A percentile compares a stretch with the other conserved stretches of the same genome.
phyloP scores from a whole-genome alignment of 306 rosid species.

The Arachis stenosperma region DNA sequence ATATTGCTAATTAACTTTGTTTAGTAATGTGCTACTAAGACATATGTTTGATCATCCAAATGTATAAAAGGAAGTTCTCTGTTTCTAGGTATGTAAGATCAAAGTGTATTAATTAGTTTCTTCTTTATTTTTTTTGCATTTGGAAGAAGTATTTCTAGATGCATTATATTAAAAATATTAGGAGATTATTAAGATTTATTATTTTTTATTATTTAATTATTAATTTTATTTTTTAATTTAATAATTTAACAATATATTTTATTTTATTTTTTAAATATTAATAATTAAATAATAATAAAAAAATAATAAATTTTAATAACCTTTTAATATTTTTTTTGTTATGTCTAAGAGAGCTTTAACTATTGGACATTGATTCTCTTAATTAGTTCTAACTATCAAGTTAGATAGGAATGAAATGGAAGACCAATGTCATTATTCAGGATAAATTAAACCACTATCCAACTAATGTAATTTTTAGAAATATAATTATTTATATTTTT shows the following conservation, averaged over 20 bases:
- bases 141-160: neutral
- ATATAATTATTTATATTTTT: too few species aligned
- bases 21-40: conserved; percentile 8
- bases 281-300: too few species aligned
- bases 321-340: too few species aligned
- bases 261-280: too few species aligned
- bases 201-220: too few species aligned
- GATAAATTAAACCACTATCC: too few species aligned
- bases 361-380: neutral
- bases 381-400: neutral
- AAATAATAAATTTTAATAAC: too few species aligned
- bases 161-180: neutral
- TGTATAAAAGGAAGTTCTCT: conserved; percentile 11
- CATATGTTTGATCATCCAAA: neutral
- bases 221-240: too few species aligned
- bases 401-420: neutral
- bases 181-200: too few species aligned
- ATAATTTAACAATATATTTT: too few species aligned
- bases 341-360: neutral
- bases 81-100: conserved; percentile 1
- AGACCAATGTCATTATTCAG: neutral
- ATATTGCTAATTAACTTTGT: conserved; percentile 8
- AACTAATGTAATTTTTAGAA: too few species aligned
- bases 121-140: neutral
- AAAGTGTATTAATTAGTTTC: neutral